These are phyloP conservation scores for Komagataella ulmi DNA, from an alignment of 805 yeast genomes.

Conservation along the genomic window DNA sequence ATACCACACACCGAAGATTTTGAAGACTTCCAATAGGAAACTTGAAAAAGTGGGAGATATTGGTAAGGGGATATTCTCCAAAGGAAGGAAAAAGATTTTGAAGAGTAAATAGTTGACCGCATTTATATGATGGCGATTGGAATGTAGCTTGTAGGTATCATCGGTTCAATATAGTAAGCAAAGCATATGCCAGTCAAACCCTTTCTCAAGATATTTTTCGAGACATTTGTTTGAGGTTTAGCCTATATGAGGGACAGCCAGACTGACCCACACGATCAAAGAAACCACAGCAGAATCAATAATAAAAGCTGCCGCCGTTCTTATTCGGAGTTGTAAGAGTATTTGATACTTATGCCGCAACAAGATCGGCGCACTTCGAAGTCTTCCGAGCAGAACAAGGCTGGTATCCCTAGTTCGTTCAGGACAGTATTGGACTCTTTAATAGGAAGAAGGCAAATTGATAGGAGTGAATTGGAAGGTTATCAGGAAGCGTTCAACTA, in stretches of 20 bases:
- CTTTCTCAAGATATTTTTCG: not conserved
- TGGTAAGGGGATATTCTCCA: conserved; percentile 40
- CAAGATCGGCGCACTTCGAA: not conserved
- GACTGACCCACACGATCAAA: not conserved
- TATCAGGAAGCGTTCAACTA: not conserved
- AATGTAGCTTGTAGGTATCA: not conserved
- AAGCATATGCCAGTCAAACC: not conserved
- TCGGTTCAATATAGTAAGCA: not conserved
- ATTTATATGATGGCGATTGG: not conserved
- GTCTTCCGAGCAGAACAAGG: not conserved
- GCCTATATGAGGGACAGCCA: not conserved
- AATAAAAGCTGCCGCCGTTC: not conserved
- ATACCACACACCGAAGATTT: conserved; percentile 31
- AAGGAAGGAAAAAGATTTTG: conserved; percentile 36
- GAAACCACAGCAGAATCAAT: not conserved
- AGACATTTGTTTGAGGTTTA: not conserved
- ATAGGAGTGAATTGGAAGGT: not conserved
- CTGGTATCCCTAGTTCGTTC: not conserved
- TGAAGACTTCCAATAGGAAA: conserved; percentile 31
- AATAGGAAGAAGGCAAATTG: not conserved
- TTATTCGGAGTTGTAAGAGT: not conserved
- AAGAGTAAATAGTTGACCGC: conserved; percentile 9
- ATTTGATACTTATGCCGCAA: not conserved
- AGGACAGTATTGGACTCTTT: not conserved
- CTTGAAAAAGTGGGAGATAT: conserved; percentile 35